These are phyloP conservation scores for Candida arabinofermentans DNA, from an alignment of 805 yeast genomes.

Conservation along the genomic window DNA sequence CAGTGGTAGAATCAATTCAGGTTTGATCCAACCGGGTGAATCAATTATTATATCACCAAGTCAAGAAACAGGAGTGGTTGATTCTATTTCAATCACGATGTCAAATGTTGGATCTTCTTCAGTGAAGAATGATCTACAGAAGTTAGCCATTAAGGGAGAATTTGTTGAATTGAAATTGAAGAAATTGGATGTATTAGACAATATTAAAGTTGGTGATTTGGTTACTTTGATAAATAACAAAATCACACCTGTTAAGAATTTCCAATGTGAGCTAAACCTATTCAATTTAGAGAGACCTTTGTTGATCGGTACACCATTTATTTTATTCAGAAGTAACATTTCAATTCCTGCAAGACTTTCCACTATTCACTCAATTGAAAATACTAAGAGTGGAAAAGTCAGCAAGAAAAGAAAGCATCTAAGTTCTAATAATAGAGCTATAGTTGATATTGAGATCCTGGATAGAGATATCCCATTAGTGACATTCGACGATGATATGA, in stretches of 20 bases:
- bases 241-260: constrained; percentile 43
- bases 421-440: constrained; percentile 55
- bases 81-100: constrained; percentile 26
- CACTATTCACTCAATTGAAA: constrained; percentile 36
- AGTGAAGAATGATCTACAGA: constrained; percentile 17
- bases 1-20: constrained; percentile 64
- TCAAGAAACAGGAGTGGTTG: constrained; percentile 40
- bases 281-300: constrained; percentile 72
- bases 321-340: constrained; percentile 71
- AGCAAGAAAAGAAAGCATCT: constrained; percentile 53
- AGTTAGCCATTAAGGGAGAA: constrained; percentile 51
- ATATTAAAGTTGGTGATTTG: constrained; percentile 62
- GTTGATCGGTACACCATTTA: constrained; percentile 73
- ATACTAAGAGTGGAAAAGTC: constrained; percentile 34
- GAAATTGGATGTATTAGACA: constrained; percentile 33
- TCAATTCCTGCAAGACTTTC: constrained; percentile 65
- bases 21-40: constrained; percentile 69
- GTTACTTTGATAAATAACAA: constrained; percentile 31
- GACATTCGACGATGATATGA: constrained; percentile 41
- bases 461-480: constrained; percentile 50
- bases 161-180: constrained; percentile 43
- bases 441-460: constrained; percentile 50
- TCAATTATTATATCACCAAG: constrained; percentile 55
- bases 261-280: constrained; percentile 53
- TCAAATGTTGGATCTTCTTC: constrained; percentile 23